Conservation (phyloP, 345 rosid species). For the Gynandropsis gynandra region DNA sequence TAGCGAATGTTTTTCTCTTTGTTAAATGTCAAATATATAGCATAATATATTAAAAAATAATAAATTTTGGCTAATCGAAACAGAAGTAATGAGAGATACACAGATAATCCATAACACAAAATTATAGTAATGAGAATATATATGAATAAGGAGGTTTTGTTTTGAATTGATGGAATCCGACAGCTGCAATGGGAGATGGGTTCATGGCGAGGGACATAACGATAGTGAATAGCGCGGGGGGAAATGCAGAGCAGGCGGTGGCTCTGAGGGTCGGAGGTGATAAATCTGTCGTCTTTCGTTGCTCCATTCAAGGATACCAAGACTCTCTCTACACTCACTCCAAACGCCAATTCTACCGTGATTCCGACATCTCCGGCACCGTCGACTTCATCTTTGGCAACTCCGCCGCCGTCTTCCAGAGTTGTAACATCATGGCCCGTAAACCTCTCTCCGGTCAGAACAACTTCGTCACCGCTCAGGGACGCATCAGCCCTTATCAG, state of each 20-base stretch:
- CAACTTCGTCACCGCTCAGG: conserved; percentile 64
- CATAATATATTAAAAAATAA: too few species aligned
- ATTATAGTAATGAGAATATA: neutral
- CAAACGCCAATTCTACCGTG: conserved; percentile 48
- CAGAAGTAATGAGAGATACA: too few species aligned
- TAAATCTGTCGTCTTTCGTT: conserved; percentile 37
- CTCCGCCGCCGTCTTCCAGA: conserved; percentile 52
- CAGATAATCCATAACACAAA: neutral
- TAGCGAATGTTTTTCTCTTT: too few species aligned
- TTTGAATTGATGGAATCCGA: too few species aligned
- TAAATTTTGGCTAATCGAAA: too few species aligned
- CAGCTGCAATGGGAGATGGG: conserved; percentile 47
- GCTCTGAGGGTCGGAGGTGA: conserved; percentile 54
- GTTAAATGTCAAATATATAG: too few species aligned
- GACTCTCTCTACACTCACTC: conserved; percentile 62
- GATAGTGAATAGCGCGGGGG: conserved; percentile 56
- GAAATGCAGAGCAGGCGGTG: conserved; percentile 52
- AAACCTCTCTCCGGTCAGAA: conserved; percentile 36
- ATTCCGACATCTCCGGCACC: conserved; percentile 39
- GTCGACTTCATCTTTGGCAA: conserved; percentile 69
- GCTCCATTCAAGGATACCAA: conserved; percentile 43
- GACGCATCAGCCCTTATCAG: conserved; percentile 41
- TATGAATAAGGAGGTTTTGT: too few species aligned
- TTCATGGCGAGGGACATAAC: conserved; percentile 60
- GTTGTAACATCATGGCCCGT: conserved; percentile 44